Evolutionary conservation across 176 grass and related monocot species (phyloP), one percentile per base, ranked within the genome.

Genomic region (Dendrocalamus sinicus): DNA sequence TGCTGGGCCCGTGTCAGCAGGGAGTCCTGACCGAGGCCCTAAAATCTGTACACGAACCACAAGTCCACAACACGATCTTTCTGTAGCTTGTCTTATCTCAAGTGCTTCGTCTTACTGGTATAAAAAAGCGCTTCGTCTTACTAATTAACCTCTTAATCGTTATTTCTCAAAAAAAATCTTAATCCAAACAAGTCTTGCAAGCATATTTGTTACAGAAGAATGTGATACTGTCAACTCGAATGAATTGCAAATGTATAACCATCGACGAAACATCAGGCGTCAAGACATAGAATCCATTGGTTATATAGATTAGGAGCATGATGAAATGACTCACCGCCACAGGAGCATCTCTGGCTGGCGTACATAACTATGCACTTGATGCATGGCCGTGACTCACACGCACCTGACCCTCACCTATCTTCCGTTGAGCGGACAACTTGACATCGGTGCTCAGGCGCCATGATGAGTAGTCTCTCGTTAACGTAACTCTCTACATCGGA

Each of bases 381-480:
- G 28, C 52, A 72, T 24, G 44, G 44, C 17, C 44, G 70, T 47
- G 24, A 48, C 47, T 50, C 46, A 22, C 8, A 58, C 55, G 58
- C 11, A 23, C 58, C 22, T 60, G 22, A 12, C 9, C 9, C 50
- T 23, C 39, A 8, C 30, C 48, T 8, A 63, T 15, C 37, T 0
- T 30, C 63, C 11, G 37, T 44, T 30, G 24, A 35, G 24, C 7
- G 41, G 39, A 76, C 79, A 82, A 12, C 61, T 24, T 59, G 86
- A 82, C 86, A 87, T 24, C 24, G 60, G 35, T 20, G 68, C 11
- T 23, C 77, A 63, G 71, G 61, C 61, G 50, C 78, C 50, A 87
- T 76, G 39, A 79, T 76, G 65, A 16, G 13, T 8, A 23, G 10
- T 19, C 22, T 12, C 47, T 44, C 30, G 30, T 47, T 70, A 43